A percentile compares a stretch with the other conserved stretches of the same genome.
phyloP scores from a whole-genome alignment of 352 stramenopile species.

The Phytophthora lateralis region DNA sequence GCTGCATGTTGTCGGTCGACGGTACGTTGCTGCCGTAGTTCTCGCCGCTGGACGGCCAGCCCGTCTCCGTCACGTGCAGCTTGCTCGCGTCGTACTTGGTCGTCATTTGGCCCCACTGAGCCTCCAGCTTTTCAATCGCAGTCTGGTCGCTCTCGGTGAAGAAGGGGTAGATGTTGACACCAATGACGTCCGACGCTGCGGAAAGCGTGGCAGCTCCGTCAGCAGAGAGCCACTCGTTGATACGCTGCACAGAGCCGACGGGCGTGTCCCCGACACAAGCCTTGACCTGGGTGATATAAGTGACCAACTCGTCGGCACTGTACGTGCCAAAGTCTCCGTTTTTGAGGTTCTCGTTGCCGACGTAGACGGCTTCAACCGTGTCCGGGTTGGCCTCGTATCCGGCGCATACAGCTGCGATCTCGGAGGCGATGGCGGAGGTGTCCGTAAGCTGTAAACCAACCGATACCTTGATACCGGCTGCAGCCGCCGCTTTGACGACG shows the following conservation, averaged over 20 bases:
- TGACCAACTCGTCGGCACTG: conserved; percentile 40
- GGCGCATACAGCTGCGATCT: conserved; percentile 62
- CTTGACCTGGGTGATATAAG: conserved; percentile 62
- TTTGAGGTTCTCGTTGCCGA: conserved; percentile 74
- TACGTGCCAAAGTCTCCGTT: conserved; percentile 52
- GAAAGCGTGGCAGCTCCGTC: conserved; percentile 40
- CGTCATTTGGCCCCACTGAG: conserved; percentile 54
- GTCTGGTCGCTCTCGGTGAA: conserved; percentile 46
- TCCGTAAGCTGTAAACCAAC: conserved; percentile 71
- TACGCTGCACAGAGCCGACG: conserved; percentile 70
- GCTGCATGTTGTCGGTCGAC: conserved; percentile 44
- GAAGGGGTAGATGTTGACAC: conserved; percentile 82
- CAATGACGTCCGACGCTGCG: conserved; percentile 44
- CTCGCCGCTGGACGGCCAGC: conserved; percentile 55
- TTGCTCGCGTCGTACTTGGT: conserved; percentile 48
- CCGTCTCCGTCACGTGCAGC: conserved; percentile 61
- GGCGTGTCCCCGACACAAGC: conserved; percentile 42
- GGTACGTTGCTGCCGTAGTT: conserved; percentile 43
- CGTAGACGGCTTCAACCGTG: conserved; percentile 64
- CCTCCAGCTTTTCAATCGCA: conserved; percentile 56
- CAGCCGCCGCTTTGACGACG: conserved; percentile 45
- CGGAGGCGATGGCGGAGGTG: conserved; percentile 35
- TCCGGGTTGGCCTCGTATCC: conserved; percentile 47
- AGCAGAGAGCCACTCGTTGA: conserved; percentile 64
- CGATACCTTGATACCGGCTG: conserved; percentile 57